These are phyloP conservation scores for Jasminum sambac DNA, from an alignment of 257 asterid species.

Conservation along the genomic window DNA sequence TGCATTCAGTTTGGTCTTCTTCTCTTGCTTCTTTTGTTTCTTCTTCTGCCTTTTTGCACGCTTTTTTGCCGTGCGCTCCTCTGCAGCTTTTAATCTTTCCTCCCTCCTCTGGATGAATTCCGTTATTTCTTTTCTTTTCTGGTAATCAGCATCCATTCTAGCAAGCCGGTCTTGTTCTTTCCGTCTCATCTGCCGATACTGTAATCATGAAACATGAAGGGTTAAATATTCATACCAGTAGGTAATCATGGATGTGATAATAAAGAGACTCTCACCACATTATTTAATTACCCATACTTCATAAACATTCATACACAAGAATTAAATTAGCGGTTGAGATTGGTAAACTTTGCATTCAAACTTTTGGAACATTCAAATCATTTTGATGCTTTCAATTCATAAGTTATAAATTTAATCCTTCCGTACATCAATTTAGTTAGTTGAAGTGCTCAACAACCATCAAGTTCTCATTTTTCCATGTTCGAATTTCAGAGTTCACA, in stretches of 20 bases:
- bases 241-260: background rate
- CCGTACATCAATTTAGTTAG: background rate
- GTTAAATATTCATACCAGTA: background rate
- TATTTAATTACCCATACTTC: background rate
- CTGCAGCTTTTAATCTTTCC: conserved; percentile 83
- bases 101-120: conserved; percentile 78
- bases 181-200: conserved; percentile 99
- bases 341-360: background rate
- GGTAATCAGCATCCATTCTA: conserved; percentile 85
- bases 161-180: conserved; percentile 93
- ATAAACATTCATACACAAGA: too few relatives aligned
- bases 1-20: conserved; percentile 38
- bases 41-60: conserved; percentile 82
- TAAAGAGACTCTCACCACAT: background rate
- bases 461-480: background rate
- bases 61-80: conserved; percentile 82
- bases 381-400: background rate
- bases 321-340: background rate
- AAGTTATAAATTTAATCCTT: background rate
- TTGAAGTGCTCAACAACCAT: background rate
- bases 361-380: background rate
- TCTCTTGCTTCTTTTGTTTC: conserved; percentile 70
- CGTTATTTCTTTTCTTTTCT: conserved; percentile 66
- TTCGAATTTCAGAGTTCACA: background rate
- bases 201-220: conserved; percentile 28